Evolutionary conservation across 2,329 filamentous ascomycete species (phyloP).

Genomic region (Daldinia sp.): DNA sequence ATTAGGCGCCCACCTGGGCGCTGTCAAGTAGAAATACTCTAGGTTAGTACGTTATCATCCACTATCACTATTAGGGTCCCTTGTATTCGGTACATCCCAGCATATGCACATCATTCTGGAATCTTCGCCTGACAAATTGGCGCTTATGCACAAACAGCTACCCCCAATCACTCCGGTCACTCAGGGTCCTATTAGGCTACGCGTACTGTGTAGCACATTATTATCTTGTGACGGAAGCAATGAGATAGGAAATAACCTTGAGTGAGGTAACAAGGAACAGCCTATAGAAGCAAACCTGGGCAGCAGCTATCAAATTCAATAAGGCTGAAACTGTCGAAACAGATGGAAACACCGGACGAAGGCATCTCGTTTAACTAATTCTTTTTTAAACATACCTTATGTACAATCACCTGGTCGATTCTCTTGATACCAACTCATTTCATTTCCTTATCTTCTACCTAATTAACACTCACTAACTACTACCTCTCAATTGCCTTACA

Average conservation of each 20-base stretch:
- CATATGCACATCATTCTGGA: constrained; percentile 29
- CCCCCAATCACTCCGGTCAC: too few species aligned
- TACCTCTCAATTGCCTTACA: neutral
- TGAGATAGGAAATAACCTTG: neutral
- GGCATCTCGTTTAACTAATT: neutral
- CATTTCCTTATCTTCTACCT: neutral
- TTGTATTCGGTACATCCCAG: neutral
- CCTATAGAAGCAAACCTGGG: too few species aligned
- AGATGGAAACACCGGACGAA: constrained; percentile 24
- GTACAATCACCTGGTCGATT: neutral
- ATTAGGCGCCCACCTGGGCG: neutral
- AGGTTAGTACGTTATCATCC: neutral
- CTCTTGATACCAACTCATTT: neutral
- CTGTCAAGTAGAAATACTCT: neutral
- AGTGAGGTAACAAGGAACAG: neutral
- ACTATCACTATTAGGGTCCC: too few species aligned
- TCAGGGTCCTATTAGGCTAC: too few species aligned
- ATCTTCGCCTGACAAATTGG: constrained; percentile 39
- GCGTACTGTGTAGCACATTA: constrained; percentile 6
- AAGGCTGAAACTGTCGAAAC: constrained; percentile 24
- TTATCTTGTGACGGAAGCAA: constrained; percentile 8
- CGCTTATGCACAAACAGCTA: neutral
- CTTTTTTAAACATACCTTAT: neutral
- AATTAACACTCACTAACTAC: neutral
- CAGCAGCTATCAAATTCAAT: neutral